A percentile compares a stretch with the other conserved stretches of the same genome.
Conservation (phyloP, 2,329 filamentous ascomycete species). For the Ascochyta viciae-villosae region DNA sequence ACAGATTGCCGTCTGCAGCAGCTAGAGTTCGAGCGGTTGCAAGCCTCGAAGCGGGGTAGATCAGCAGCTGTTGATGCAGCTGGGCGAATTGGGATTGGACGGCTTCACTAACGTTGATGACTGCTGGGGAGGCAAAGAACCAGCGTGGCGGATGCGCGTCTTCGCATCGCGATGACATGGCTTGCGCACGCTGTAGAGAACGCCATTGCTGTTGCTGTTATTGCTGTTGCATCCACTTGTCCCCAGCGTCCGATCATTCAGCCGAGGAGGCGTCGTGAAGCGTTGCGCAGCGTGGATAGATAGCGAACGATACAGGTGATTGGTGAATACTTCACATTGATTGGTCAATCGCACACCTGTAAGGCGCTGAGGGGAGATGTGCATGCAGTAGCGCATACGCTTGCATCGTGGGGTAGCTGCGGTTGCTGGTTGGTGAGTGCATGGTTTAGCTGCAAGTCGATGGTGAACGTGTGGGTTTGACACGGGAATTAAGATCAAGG, state of each 20-base stretch:
- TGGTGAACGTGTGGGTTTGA: constrained; percentile 1
- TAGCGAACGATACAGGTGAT: constrained; percentile 2
- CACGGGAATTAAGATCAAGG: neutral
- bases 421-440: constrained; percentile 15
- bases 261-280: neutral
- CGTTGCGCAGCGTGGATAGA: neutral
- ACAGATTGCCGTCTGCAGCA: constrained; percentile 10
- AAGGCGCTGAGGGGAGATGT: constrained; percentile 7
- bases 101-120: no score
- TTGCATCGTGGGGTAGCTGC: constrained; percentile 17
- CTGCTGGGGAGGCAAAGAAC: no score
- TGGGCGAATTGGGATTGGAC: no score
- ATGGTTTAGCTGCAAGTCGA: constrained; percentile 6
- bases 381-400: constrained; percentile 15
- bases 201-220: no score
- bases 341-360: constrained; percentile 8
- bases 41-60: constrained; percentile 17
- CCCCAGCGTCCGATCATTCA: neutral
- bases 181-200: neutral
- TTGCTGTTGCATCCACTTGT: no score
- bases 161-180: neutral
- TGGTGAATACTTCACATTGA: neutral
- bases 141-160: no score
- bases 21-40: constrained; percentile 4
- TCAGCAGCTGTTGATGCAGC: neutral